phyloP scores from a whole-genome alignment of 345 rosid species.

The Garcia nutans region DNA sequence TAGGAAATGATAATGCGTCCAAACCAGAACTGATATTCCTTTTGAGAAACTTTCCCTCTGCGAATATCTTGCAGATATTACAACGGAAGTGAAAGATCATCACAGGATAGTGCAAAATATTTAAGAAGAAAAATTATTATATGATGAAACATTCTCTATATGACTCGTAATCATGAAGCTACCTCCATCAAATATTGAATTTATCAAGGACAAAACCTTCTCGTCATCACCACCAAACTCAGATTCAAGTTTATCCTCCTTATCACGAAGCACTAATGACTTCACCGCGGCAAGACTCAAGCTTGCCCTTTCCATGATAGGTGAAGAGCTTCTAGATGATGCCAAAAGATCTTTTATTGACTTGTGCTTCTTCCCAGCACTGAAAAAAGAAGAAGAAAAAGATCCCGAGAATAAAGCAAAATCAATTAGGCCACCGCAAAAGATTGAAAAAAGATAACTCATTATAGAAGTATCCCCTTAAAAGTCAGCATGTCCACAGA shows the following conservation, averaged over 20 bases:
- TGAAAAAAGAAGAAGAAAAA: conserved; percentile 31
- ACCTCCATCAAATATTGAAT: conserved; percentile 68
- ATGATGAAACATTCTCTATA: conserved; percentile 10
- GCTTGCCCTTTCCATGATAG: conserved; percentile 72
- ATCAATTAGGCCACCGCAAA: conserved; percentile 7
- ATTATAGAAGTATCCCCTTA: not conserved
- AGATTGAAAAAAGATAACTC: conserved; percentile 19
- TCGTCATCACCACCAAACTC: conserved; percentile 70
- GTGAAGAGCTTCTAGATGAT: conserved; percentile 77
- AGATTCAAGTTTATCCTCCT: conserved; percentile 64
- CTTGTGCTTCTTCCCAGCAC: conserved; percentile 66
- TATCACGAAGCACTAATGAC: conserved; percentile 89
- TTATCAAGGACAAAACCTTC: conserved; percentile 52
- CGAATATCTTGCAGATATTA: conserved; percentile 70
- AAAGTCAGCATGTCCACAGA: conserved; percentile 4
- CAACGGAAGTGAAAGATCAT: conserved; percentile 58
- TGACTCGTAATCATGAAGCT: conserved; percentile 27
- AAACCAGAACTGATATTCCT: conserved; percentile 56
- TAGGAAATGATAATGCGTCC: conserved; percentile 51
- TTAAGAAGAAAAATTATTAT: not conserved
- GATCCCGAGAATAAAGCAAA: conserved; percentile 8
- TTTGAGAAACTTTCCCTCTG: conserved; percentile 79
- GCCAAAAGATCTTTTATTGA: conserved; percentile 77
- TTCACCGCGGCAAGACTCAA: conserved; percentile 85
- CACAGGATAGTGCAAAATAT: conserved; percentile 32